These are phyloP conservation scores for Malassezia cuniculi DNA, from an alignment of 1,284 basidiomycete genomes.

Conservation along the genomic window DNA sequence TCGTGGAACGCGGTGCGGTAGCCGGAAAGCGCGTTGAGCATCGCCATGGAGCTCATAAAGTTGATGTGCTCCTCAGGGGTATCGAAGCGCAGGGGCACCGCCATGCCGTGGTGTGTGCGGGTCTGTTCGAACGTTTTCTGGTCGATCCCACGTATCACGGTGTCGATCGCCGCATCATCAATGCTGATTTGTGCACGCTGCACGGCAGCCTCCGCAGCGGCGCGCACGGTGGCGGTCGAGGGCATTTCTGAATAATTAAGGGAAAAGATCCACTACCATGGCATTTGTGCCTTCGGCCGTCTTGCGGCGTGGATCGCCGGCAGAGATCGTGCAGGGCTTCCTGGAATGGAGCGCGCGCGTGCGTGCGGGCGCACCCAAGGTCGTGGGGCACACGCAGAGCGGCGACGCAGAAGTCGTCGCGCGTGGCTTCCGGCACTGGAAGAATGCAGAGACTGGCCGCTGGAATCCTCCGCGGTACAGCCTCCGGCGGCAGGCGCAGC, in stretches of 20 bases:
- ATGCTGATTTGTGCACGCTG: conserved; percentile 5
- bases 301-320: conserved; percentile 4
- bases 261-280: conserved; percentile 3
- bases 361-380: not conserved
- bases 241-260: conserved; percentile 1
- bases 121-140: conserved; percentile 11
- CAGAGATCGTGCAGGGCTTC: conserved; percentile 4
- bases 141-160: conserved; percentile 18
- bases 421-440: conserved; percentile 12
- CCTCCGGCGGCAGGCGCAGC: conserved; percentile 23
- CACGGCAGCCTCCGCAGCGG: not conserved
- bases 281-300: conserved; percentile 4
- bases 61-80: conserved; percentile 25
- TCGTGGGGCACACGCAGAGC: not conserved
- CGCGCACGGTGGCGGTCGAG: conserved; percentile 7
- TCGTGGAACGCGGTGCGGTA: conserved; percentile 31
- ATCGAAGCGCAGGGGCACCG: conserved; percentile 30
- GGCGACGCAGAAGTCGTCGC: conserved; percentile 1
- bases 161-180: conserved; percentile 15
- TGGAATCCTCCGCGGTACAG: conserved; percentile 25
- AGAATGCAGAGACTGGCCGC: conserved; percentile 13
- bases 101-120: conserved; percentile 24
- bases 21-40: conserved; percentile 34
- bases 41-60: conserved; percentile 28
- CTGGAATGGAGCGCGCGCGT: conserved; percentile 3